Conservation (phyloP, 306 rosid genomes). For the Inga oerstediana region DNA sequence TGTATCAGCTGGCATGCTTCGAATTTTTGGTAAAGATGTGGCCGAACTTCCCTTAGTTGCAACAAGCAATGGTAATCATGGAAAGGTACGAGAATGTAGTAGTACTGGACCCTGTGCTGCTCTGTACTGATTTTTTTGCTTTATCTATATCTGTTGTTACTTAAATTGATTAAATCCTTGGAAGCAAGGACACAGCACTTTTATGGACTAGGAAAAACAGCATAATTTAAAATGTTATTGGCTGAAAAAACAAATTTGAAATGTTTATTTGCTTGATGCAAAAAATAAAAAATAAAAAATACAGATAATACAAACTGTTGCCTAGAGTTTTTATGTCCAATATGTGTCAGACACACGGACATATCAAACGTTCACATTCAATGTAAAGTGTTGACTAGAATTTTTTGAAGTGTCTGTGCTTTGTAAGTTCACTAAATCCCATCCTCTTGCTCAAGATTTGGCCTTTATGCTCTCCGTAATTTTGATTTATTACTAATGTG, state of each 20-base stretch:
- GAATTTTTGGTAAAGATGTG: constrained; percentile 82
- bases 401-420: not conserved
- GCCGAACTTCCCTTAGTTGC: constrained; percentile 99
- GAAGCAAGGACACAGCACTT: not conserved
- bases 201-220: not conserved
- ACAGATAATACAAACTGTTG: not conserved
- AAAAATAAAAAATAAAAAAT: not conserved
- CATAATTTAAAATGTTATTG: not conserved
- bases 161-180: not conserved
- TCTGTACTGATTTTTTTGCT: not conserved
- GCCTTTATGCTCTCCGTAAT: constrained; percentile 14
- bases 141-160: not conserved
- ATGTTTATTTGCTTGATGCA: not conserved
- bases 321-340: not conserved
- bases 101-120: not conserved
- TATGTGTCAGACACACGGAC: not conserved
- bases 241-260: not conserved
- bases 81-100: constrained; percentile 59
- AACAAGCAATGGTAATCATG: constrained; percentile 77
- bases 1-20: constrained; percentile 84
- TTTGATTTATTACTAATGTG: not conserved
- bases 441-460: constrained; percentile 17
- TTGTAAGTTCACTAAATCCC: not conserved
- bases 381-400: not conserved
- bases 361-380: not conserved